phyloP scores from a whole-genome alignment of 306 rosid species.

The Carpinus fangiana region DNA sequence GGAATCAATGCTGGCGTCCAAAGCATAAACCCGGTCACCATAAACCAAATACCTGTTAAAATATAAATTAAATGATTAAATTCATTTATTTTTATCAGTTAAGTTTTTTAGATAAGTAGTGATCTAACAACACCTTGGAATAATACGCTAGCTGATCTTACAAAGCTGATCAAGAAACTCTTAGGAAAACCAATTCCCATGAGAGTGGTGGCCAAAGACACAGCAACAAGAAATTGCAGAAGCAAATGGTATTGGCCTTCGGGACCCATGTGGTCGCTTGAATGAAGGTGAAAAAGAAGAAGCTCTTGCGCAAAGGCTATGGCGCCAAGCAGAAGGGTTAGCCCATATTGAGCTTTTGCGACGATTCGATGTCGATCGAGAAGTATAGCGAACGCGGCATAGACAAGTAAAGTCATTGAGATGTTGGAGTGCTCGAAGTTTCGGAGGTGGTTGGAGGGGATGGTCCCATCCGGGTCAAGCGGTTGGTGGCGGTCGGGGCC shows the following conservation, averaged over 20 bases:
- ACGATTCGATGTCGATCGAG: conserved; percentile 37
- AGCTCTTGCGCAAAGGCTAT: conserved; percentile 69
- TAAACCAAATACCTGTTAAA: conserved; percentile 60
- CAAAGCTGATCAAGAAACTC: conserved; percentile 61
- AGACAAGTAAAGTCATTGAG: conserved; percentile 57
- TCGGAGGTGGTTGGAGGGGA: conserved; percentile 83
- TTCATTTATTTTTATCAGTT: too few species aligned
- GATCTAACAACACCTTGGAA: conserved; percentile 47
- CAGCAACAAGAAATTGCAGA: conserved; percentile 42
- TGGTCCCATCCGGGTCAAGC: conserved; percentile 62
- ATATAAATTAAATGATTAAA: too few species aligned
- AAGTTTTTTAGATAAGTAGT: too few species aligned
- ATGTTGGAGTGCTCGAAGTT: conserved; percentile 81
- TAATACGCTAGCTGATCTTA: conserved; percentile 53
- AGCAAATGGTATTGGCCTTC: conserved; percentile 83
- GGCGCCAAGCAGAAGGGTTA: conserved; percentile 58
- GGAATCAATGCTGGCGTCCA: conserved; percentile 65
- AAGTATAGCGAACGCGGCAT: conserved; percentile 46
- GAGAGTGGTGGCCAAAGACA: conserved; percentile 51
- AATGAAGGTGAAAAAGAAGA: conserved; percentile 76
- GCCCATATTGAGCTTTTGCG: conserved; percentile 12
- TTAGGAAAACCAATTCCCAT: conserved; percentile 50
- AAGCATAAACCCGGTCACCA: conserved; percentile 61
- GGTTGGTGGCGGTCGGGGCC: conserved; percentile 71
- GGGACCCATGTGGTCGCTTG: conserved; percentile 74